phyloP scores from a whole-genome alignment of 148 eudicot species.

The Rhododendron vialii region DNA sequence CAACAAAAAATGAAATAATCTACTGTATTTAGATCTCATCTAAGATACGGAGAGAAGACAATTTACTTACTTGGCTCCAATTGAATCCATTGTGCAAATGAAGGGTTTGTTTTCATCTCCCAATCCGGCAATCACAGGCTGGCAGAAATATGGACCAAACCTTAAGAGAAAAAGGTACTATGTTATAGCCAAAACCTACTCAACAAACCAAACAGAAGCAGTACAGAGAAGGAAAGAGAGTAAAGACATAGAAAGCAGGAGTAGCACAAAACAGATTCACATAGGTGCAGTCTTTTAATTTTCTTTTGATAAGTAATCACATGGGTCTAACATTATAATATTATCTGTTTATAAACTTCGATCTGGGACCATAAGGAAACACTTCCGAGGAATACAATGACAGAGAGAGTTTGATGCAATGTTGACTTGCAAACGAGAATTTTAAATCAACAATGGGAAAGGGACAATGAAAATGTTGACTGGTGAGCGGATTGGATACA shows the following conservation, averaged over 20 bases:
- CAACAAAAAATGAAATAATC: too few relatives aligned
- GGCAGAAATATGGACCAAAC: slow-evolving; percentile 96
- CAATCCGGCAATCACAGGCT: slow-evolving; percentile 95
- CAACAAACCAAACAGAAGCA: slow-evolving; percentile 1
- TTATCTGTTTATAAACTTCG: neutral
- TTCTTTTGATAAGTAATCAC: too few relatives aligned
- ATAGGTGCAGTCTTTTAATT: too few relatives aligned
- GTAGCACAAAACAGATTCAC: neutral
- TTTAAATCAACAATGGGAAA: neutral
- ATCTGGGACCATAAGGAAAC: neutral
- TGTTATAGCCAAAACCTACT: neutral
- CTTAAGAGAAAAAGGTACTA: slow-evolving; percentile 21
- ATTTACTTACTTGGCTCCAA: slow-evolving; percentile 95
- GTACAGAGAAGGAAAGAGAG: neutral
- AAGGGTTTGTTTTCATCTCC: slow-evolving; percentile 92
- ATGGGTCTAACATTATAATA: neutral
- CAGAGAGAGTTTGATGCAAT: neutral
- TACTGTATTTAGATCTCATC: neutral
- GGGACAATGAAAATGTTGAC: neutral
- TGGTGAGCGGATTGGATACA: neutral
- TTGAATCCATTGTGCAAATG: slow-evolving; percentile 98
- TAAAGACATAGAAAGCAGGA: neutral
- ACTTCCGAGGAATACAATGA: neutral
- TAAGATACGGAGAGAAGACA: neutral
- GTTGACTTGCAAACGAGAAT: neutral